Conservation (phyloP, 2,329 filamentous ascomycete genomes). For the Colletotrichum agaves region DNA sequence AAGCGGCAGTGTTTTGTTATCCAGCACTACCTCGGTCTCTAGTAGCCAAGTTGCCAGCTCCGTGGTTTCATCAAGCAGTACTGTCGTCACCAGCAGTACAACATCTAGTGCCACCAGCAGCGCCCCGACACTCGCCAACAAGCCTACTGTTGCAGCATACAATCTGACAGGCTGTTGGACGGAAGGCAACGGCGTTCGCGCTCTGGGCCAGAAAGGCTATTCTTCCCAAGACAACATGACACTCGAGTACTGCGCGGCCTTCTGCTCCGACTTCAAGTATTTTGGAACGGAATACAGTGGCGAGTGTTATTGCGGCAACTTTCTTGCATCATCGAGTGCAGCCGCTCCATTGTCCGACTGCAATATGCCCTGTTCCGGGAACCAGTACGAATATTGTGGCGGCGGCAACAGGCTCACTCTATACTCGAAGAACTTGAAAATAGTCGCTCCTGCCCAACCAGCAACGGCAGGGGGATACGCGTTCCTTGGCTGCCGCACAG, state of each 20-base stretch:
- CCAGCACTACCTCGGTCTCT: conserved; percentile 9
- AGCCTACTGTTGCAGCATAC: conserved; percentile 46
- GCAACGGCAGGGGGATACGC: conserved; percentile 46
- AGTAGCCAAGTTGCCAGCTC: neutral
- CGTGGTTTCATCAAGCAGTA: conserved; percentile 19
- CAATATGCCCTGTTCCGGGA: conserved; percentile 48
- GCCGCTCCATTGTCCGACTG: conserved; percentile 47
- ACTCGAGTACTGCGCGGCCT: conserved; percentile 47
- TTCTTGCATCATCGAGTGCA: conserved; percentile 42
- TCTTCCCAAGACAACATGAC: conserved; percentile 45
- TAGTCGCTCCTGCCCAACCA: conserved; percentile 46
- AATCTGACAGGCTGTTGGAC: conserved; percentile 54
- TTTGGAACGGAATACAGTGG: conserved; percentile 54
- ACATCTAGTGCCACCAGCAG: conserved; percentile 36
- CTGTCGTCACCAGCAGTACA: conserved; percentile 6
- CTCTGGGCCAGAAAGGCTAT: conserved; percentile 45
- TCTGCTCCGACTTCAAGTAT: conserved; percentile 51
- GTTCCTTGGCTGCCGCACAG: conserved; percentile 51
- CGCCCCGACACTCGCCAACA: conserved; percentile 40
- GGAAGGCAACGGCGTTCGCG: conserved; percentile 49
- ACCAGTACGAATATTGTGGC: conserved; percentile 48
- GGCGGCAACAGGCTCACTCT: conserved; percentile 47
- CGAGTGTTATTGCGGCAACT: conserved; percentile 54
- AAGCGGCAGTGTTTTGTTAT: conserved; percentile 20
- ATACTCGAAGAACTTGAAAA: conserved; percentile 45